Evolutionary conservation across 225 moss, liverwort and hornwort species (phyloP).

Genomic region (Anthoceros angustus): DNA sequence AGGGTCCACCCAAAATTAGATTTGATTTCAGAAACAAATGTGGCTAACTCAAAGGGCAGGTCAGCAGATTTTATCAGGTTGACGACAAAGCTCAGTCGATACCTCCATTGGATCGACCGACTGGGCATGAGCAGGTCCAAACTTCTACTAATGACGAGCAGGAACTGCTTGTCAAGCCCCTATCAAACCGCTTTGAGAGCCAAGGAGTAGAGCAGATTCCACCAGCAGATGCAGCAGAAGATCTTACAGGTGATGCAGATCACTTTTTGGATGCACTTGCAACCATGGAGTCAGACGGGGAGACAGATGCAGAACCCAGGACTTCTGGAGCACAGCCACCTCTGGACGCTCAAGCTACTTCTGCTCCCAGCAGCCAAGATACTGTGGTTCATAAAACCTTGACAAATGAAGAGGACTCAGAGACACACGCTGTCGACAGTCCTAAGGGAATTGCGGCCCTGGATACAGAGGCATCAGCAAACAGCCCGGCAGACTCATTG

Average conservation of each 20-base stretch:
- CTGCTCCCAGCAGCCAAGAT: neutral
- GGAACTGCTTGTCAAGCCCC: too few relatives aligned
- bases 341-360: neutral
- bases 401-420: neutral
- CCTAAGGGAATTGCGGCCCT: neutral
- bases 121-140: too few relatives aligned
- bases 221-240: conserved; percentile 7
- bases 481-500: neutral
- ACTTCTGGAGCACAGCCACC: neutral
- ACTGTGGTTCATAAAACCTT: too few relatives aligned
- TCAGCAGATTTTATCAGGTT: too few relatives aligned
- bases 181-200: neutral
- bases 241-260: conserved; percentile 21
- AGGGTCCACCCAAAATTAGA: conserved; percentile 4
- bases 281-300: conserved; percentile 38
- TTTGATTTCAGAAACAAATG: conserved; percentile 8
- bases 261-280: conserved; percentile 33
- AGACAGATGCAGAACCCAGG: conserved; percentile 31
- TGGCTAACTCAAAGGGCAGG: too few relatives aligned
- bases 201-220: neutral
- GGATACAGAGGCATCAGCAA: neutral
- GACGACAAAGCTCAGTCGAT: too few relatives aligned
- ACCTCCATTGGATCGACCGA: too few relatives aligned
- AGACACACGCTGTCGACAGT: neutral
- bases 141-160: too few relatives aligned